phyloP scores from a whole-genome alignment of 1,139 yeast species.

The Geotrichum aggregatum region DNA sequence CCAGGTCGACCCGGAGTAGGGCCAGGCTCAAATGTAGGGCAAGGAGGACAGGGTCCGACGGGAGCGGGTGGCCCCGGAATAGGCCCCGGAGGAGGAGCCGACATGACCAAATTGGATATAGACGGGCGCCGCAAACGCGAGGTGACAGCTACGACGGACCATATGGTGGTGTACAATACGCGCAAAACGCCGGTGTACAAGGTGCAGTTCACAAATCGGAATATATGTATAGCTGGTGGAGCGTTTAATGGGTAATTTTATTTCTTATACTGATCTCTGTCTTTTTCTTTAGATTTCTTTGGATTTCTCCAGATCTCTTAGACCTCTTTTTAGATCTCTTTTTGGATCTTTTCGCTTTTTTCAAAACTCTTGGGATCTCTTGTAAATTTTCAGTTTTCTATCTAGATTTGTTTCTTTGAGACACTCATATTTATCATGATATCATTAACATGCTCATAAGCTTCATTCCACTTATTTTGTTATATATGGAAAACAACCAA shows the following conservation, averaged over 20 bases:
- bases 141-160: constrained; percentile 77
- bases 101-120: constrained; percentile 22
- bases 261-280: neutral
- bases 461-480: no score
- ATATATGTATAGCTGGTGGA: constrained; percentile 90
- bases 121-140: constrained; percentile 55
- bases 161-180: constrained; percentile 89
- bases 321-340: no score
- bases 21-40: neutral
- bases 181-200: constrained; percentile 91
- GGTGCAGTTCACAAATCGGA: constrained; percentile 86
- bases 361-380: no score
- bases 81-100: constrained; percentile 11
- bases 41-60: neutral
- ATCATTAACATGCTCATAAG: no score
- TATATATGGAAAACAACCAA: no score
- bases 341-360: no score
- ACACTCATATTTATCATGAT: no score
- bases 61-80: neutral
- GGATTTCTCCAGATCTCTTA: no score
- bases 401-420: no score
- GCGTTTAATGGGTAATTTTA: constrained; percentile 63
- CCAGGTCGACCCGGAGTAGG: neutral
- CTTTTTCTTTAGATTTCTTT: neutral
- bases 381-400: no score